phyloP scores from a whole-genome alignment of 805 yeast species.

The Ogataea polymorpha region DNA sequence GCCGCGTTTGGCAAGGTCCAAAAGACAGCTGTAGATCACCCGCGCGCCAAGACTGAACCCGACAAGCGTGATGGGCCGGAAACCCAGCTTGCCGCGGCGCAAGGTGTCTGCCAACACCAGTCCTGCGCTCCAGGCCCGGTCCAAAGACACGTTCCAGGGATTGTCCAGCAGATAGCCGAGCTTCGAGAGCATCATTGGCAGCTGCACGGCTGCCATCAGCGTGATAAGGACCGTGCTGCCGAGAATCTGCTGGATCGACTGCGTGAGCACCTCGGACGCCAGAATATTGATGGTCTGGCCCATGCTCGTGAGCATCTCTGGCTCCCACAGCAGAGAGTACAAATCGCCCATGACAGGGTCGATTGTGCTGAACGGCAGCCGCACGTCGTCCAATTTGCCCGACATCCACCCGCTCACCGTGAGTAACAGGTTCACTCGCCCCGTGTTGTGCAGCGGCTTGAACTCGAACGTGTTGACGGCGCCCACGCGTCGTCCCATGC shows the following conservation, averaged over 20 bases:
- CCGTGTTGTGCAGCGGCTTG: constrained; percentile 86
- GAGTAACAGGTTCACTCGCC: constrained; percentile 78
- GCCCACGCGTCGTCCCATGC: constrained; percentile 85
- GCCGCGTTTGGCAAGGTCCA: constrained; percentile 80
- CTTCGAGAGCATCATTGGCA: constrained; percentile 89
- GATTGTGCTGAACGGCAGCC: constrained; percentile 92
- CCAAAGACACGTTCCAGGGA: constrained; percentile 97
- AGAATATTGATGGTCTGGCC: constrained; percentile 94
- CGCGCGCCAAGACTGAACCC: constrained; percentile 95
- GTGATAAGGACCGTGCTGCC: constrained; percentile 90
- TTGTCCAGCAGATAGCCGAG: constrained; percentile 87
- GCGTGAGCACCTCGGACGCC: constrained; percentile 90
- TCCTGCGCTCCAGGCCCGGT: constrained; percentile 97
- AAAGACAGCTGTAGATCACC: constrained; percentile 82
- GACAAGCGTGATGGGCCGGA: constrained; percentile 84
- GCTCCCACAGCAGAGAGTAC: constrained; percentile 93
- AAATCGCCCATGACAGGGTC: constrained; percentile 98
- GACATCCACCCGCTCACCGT: constrained; percentile 98
- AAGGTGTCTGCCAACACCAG: constrained; percentile 86
- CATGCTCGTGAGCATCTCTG: constrained; percentile 91
- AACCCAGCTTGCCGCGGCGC: constrained; percentile 83
- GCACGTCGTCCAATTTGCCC: constrained; percentile 90
- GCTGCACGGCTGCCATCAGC: constrained; percentile 86
- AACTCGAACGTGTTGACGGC: constrained; percentile 93
- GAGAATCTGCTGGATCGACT: constrained; percentile 90